Evolutionary conservation across 345 rosid species (phyloP).

Genomic region (Pistacia vera): DNA sequence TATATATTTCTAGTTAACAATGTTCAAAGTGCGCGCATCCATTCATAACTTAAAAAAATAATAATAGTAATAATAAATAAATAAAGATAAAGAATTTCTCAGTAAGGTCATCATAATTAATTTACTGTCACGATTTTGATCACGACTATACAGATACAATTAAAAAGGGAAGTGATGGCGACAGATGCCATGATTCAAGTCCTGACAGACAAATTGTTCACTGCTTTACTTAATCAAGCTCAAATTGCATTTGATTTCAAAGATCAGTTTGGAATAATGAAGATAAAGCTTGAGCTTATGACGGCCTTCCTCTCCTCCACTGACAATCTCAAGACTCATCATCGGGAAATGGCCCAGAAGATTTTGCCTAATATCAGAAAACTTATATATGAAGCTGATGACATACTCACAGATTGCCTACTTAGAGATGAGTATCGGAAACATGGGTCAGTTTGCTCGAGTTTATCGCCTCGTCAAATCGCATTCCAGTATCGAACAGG

Average conservation of each 20-base stretch:
- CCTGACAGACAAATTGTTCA: neutral
- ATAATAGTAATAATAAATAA: no score
- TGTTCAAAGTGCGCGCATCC: no score
- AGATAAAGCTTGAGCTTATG: slow-evolving; percentile 22
- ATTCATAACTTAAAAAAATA: no score
- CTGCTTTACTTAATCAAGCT: neutral
- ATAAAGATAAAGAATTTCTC: no score
- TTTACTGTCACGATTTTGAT: no score
- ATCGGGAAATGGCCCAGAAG: neutral
- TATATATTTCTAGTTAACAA: no score
- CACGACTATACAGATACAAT: neutral
- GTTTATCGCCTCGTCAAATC: neutral
- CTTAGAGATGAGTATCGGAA: slow-evolving; percentile 15
- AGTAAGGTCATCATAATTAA: no score
- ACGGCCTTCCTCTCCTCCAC: slow-evolving; percentile 16
- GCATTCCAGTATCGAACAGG: slow-evolving; percentile 15
- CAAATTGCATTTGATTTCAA: slow-evolving; percentile 9
- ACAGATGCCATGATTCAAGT: neutral
- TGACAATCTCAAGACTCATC: slow-evolving; percentile 14
- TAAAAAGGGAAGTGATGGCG: neutral
- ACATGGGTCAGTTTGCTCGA: neutral
- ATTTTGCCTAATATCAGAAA: slow-evolving; percentile 17
- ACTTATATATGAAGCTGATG: slow-evolving; percentile 27
- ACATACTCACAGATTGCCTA: slow-evolving; percentile 25
- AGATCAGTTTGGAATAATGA: neutral